A percentile compares a stretch with the other conserved stretches of the same genome.
Conservation (phyloP, 352 stramenopile genomes). For the Pythium phragmiticola region DNA sequence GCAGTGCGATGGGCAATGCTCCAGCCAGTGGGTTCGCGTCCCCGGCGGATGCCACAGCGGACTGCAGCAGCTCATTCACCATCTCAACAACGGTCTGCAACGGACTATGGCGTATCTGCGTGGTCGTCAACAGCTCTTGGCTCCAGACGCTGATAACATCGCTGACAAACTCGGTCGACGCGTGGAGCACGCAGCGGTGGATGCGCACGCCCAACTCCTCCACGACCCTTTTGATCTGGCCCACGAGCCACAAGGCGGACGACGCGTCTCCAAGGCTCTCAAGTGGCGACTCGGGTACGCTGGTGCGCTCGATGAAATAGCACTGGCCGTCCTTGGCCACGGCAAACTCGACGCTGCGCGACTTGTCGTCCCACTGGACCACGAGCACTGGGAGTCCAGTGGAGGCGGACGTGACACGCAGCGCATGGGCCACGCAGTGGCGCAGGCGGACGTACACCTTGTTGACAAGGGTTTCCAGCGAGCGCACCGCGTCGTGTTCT, state of each 20-base stretch:
- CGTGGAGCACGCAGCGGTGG: background rate
- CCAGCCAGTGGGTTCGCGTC: background rate
- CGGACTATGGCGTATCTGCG: background rate
- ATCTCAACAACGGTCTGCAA: background rate
- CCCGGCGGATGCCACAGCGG: background rate
- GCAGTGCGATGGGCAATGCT: background rate
- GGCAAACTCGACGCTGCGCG: background rate
- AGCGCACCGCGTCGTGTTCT: background rate
- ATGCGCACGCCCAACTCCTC: background rate
- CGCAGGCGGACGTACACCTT: conserved; percentile 8
- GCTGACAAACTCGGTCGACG: background rate
- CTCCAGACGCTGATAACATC: background rate
- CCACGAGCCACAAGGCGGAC: background rate
- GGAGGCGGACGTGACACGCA: background rate
- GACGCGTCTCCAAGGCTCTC: background rate
- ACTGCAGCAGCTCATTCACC: conserved; percentile 6
- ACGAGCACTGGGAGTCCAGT: background rate
- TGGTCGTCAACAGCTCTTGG: background rate
- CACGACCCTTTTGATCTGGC: background rate
- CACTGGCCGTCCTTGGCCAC: background rate
- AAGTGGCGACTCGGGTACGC: background rate
- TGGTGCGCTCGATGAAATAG: conserved; percentile 13
- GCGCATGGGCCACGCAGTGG: background rate
- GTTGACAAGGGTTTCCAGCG: background rate
- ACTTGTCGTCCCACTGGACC: background rate